Percentiles rank a stretch among this genome's conserved stretches.
Conservation (phyloP, 169 alveolate species). For the Neospora caninum region DNA sequence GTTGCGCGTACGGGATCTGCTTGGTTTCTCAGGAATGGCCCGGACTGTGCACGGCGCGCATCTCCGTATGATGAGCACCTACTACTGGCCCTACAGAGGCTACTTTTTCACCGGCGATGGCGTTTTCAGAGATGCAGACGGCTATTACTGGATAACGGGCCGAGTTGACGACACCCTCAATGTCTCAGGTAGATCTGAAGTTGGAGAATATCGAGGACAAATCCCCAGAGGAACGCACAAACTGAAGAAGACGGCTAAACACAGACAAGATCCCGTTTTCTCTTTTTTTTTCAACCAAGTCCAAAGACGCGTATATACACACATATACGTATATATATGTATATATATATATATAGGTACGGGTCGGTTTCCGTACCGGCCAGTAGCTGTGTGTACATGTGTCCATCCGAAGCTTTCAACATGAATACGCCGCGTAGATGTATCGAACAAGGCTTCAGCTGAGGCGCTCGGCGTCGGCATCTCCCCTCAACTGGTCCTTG, state of each 20-base stretch:
- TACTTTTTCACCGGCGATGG: constrained; percentile 96
- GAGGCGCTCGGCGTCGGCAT: no score
- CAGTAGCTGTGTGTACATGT: no score
- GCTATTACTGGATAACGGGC: constrained; percentile 94
- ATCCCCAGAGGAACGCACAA: no score
- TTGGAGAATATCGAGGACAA: not conserved
- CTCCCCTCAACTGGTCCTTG: no score
- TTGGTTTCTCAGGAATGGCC: constrained; percentile 75
- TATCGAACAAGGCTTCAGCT: no score
- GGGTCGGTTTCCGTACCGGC: no score
- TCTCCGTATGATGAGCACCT: constrained; percentile 81
- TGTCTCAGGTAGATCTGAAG: constrained; percentile 77
- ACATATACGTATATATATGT: not conserved
- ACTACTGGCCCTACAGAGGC: constrained; percentile 86
- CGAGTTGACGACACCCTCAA: constrained; percentile 96
- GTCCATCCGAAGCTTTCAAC: no score
- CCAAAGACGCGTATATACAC: not conserved
- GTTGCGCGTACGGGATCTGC: no score
- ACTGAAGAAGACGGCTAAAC: no score
- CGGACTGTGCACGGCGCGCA: constrained; percentile 91
- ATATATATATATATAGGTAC: no score
- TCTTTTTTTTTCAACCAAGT: not conserved
- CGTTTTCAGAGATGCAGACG: constrained; percentile 93
- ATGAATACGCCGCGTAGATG: no score
- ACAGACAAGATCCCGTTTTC: no score